Conservation (phyloP, 306 rosid species). For the Glycine soja region DNA sequence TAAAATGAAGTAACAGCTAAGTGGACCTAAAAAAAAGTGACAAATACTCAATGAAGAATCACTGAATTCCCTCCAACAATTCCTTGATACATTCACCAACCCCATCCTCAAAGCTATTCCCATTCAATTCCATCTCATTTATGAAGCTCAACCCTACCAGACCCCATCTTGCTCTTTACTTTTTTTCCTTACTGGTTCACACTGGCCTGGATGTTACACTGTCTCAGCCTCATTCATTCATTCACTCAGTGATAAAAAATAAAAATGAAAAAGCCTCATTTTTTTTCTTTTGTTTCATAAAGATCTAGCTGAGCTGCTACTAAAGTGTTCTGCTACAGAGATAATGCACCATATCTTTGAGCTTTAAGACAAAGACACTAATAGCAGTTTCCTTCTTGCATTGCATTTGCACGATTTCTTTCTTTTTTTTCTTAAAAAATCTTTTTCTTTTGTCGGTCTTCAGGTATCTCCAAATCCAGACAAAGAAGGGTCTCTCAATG, state of each 20-base stretch:
- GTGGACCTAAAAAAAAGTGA: slow-evolving; percentile 15
- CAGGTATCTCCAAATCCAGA: slow-evolving; percentile 50
- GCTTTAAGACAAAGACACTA: slow-evolving; percentile 41
- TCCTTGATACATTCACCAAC: slow-evolving; percentile 58
- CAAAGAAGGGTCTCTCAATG: slow-evolving; percentile 59
- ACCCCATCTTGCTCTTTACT: slow-evolving; percentile 28
- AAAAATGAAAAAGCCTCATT: no score
- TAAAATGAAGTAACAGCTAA: slow-evolving; percentile 17
- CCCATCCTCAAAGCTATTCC: slow-evolving; percentile 38
- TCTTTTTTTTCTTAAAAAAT: neutral
- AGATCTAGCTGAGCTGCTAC: neutral
- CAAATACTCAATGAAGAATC: slow-evolving; percentile 58
- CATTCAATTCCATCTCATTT: slow-evolving; percentile 53
- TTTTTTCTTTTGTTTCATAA: neutral
- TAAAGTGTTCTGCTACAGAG: slow-evolving; percentile 24
- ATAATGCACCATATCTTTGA: slow-evolving; percentile 44
- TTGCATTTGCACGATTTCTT: slow-evolving; percentile 46
- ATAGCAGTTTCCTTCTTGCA: slow-evolving; percentile 49
- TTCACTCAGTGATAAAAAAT: neutral
- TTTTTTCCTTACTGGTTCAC: slow-evolving; percentile 26
- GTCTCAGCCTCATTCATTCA: neutral
- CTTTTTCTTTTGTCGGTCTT: slow-evolving; percentile 44
- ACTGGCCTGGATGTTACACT: slow-evolving; percentile 6
- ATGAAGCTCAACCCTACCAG: slow-evolving; percentile 48
- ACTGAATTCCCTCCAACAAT: slow-evolving; percentile 69